phyloP scores from a whole-genome alignment of 495 filamentous ascomycete genomes.

The Halenospora varia region DNA sequence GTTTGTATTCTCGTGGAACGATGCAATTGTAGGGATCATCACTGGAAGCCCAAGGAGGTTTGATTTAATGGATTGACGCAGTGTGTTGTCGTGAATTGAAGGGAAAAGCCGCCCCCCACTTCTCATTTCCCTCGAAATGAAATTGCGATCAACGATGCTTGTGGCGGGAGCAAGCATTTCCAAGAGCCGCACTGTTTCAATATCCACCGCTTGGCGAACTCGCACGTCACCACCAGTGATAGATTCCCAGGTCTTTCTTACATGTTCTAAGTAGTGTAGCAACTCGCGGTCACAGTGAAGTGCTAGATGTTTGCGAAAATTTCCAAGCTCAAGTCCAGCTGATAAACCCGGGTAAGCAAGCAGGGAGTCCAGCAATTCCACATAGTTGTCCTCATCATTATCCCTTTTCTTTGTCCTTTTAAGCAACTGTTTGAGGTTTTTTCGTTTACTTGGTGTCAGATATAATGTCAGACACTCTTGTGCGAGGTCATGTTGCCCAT shows the following conservation, averaged over 20 bases:
- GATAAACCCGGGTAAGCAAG: not conserved
- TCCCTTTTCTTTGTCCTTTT: no score
- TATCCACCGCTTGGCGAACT: not conserved
- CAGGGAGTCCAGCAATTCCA: not conserved
- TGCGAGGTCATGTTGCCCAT: not conserved
- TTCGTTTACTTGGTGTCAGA: not conserved
- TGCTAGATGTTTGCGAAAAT: not conserved
- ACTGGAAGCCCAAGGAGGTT: not conserved
- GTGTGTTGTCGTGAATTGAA: not conserved
- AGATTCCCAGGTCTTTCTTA: not conserved
- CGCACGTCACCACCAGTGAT: not conserved
- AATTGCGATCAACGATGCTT: not conserved
- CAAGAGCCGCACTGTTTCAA: not conserved
- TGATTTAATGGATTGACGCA: not conserved
- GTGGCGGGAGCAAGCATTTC: not conserved
- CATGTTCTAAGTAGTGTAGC: not conserved
- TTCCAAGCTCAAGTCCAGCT: not conserved
- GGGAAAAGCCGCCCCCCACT: not conserved
- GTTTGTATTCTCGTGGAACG: slow-evolving; percentile 4
- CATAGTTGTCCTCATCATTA: not conserved
- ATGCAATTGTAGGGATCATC: slow-evolving; percentile 1
- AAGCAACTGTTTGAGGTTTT: not conserved
- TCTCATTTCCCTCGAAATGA: not conserved
- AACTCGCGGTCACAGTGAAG: not conserved
- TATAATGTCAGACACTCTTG: not conserved